A percentile compares a stretch with the other conserved stretches of the same genome.
Evolutionary conservation across 495 filamentous ascomycete species (phyloP).

Genomic region (Astrocystis sublimbata): DNA sequence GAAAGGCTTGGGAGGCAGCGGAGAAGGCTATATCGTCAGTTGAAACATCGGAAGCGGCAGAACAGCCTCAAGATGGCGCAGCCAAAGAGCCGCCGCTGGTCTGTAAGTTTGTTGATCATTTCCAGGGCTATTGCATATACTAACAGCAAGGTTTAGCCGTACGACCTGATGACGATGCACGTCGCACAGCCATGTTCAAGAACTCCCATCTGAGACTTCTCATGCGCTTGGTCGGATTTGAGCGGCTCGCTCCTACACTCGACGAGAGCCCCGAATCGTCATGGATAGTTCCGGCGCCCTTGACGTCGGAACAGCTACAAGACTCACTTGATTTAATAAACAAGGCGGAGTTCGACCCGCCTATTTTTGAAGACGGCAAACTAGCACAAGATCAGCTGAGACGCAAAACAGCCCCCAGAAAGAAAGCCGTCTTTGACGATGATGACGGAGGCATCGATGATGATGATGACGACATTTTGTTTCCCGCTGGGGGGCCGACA

Average conservation of each 20-base stretch:
- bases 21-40: slow-evolving; percentile 53
- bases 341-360: slow-evolving; percentile 70
- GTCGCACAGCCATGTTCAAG: slow-evolving; percentile 76
- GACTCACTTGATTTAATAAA: slow-evolving; percentile 63
- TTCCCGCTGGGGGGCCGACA: slow-evolving; percentile 68
- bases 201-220: slow-evolving; percentile 89
- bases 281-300: slow-evolving; percentile 74
- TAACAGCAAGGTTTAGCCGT: slow-evolving; percentile 49
- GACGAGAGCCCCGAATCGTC: slow-evolving; percentile 69
- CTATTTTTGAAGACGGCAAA: slow-evolving; percentile 66
- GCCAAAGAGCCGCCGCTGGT: slow-evolving; percentile 42
- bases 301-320: slow-evolving; percentile 63
- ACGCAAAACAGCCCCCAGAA: slow-evolving; percentile 59
- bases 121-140: not conserved
- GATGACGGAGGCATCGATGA: slow-evolving; percentile 62
- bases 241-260: slow-evolving; percentile 60
- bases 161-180: slow-evolving; percentile 65
- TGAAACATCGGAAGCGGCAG: slow-evolving; percentile 29
- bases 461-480: slow-evolving; percentile 58
- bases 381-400: slow-evolving; percentile 75
- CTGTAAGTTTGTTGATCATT: too few species aligned
- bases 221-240: slow-evolving; percentile 72
- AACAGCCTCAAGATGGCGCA: slow-evolving; percentile 38
- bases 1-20: slow-evolving; percentile 76
- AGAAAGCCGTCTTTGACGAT: slow-evolving; percentile 60